Conservation (phyloP, 169 alveolate species). For the Eimeria acervulina region DNA sequence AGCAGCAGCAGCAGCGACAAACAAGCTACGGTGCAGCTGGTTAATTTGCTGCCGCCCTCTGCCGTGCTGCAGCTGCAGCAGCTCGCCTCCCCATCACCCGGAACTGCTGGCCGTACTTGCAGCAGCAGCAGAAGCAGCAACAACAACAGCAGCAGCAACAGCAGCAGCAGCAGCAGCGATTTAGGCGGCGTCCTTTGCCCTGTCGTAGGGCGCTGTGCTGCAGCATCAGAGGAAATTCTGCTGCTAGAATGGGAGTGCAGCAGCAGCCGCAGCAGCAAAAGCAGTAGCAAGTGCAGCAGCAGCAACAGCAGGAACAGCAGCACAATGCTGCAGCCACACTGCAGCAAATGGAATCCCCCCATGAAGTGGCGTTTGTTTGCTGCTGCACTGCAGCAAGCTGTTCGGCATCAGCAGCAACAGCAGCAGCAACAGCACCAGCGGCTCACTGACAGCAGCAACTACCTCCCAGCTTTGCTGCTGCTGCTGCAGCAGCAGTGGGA, state of each 20-base stretch:
- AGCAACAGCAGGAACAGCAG: slow-evolving; percentile 10
- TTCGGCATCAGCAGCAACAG: neutral
- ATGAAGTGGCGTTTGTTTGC: slow-evolving; percentile 57
- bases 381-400: neutral
- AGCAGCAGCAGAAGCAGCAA: neutral
- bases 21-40: neutral
- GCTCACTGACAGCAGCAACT: neutral
- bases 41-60: slow-evolving; percentile 3
- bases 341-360: slow-evolving; percentile 28
- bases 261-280: slow-evolving; percentile 5
- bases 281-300: slow-evolving; percentile 15
- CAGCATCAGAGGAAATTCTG: neutral
- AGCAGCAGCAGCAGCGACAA: neutral
- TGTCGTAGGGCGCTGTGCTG: neutral
- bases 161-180: neutral
- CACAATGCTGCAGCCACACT: neutral
- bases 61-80: slow-evolving; percentile 59
- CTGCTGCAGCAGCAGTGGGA: slow-evolving; percentile 38
- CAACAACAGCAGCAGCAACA: slow-evolving; percentile 1
- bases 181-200: slow-evolving; percentile 24
- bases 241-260: slow-evolving; percentile 32
- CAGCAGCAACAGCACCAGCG: neutral
- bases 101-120: neutral
- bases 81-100: neutral
- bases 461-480: neutral